phyloP scores from a whole-genome alignment of 176 grass and related monocot species.

The Phoenix roebelenii region DNA sequence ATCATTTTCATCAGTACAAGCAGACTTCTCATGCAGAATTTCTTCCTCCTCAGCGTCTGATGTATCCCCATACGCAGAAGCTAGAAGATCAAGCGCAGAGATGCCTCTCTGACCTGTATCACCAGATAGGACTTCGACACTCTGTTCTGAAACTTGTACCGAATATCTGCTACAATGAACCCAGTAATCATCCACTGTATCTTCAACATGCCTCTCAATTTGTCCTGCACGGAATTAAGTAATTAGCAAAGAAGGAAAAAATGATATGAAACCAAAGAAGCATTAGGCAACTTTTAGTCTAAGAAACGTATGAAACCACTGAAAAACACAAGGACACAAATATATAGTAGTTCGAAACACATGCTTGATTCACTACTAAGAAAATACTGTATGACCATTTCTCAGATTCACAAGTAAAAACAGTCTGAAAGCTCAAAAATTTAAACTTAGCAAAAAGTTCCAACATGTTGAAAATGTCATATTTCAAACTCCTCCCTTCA shows the following conservation, averaged over 20 bases:
- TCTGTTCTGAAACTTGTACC: conserved; percentile 38
- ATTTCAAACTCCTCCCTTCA: too few species aligned
- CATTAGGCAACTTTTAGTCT: neutral
- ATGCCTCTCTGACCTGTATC: conserved; percentile 22
- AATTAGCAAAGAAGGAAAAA: conserved; percentile 5
- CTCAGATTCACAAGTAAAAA: too few species aligned
- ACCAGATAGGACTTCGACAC: conserved; percentile 31
- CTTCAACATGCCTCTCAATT: conserved; percentile 18
- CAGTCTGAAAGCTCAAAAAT: too few species aligned
- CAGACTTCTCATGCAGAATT: conserved; percentile 19
- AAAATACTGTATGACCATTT: too few species aligned
- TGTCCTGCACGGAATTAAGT: conserved; percentile 23
- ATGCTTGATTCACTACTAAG: too few species aligned
- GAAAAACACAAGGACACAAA: too few species aligned
- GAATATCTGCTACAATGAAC: conserved; percentile 20
- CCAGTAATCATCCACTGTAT: conserved; percentile 3
- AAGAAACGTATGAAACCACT: too few species aligned
- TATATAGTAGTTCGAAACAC: too few species aligned
- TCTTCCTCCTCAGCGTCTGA: conserved; percentile 72
- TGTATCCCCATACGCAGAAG: conserved; percentile 58
- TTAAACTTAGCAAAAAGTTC: too few species aligned
- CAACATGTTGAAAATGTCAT: too few species aligned
- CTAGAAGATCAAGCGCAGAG: conserved; percentile 81
- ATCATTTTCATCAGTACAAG: conserved; percentile 27
- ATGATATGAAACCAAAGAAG: conserved; percentile 14